phyloP scores from a whole-genome alignment of 176 grass and related monocot genomes.

The Aegilops longissima region DNA sequence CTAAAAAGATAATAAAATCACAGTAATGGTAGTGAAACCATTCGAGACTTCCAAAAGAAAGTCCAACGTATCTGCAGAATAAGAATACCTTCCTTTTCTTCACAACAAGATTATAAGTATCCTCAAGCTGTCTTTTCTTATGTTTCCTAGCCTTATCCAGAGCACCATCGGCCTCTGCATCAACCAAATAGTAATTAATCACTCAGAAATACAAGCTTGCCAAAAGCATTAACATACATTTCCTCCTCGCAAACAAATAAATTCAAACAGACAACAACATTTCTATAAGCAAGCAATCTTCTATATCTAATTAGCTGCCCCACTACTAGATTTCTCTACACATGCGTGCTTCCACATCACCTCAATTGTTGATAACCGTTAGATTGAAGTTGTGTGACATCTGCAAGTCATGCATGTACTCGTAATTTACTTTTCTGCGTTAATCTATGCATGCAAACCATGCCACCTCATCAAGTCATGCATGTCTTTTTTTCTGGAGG shows the following conservation, averaged over 20 bases:
- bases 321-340: background rate
- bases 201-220: background rate
- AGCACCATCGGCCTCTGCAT: conserved; percentile 93
- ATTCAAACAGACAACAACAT: background rate
- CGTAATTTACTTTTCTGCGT: background rate
- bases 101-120: conserved; percentile 78
- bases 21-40: background rate
- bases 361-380: background rate
- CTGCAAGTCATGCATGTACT: background rate
- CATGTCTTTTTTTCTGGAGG: background rate
- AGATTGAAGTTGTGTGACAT: background rate
- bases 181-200: conserved; percentile 29
- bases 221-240: conserved; percentile 9
- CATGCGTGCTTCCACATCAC: background rate
- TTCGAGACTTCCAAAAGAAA: background rate
- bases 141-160: conserved; percentile 98
- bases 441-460: background rate
- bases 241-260: background rate
- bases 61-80: conserved; percentile 2
- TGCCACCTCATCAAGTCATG: background rate
- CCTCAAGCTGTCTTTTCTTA: conserved; percentile 99
- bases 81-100: conserved; percentile 92
- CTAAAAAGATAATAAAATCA: conserved; percentile 2
- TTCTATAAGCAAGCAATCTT: background rate
- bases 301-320: background rate